Conservation (phyloP, 2,329 filamentous ascomycete genomes). For the Microsporum canis region DNA sequence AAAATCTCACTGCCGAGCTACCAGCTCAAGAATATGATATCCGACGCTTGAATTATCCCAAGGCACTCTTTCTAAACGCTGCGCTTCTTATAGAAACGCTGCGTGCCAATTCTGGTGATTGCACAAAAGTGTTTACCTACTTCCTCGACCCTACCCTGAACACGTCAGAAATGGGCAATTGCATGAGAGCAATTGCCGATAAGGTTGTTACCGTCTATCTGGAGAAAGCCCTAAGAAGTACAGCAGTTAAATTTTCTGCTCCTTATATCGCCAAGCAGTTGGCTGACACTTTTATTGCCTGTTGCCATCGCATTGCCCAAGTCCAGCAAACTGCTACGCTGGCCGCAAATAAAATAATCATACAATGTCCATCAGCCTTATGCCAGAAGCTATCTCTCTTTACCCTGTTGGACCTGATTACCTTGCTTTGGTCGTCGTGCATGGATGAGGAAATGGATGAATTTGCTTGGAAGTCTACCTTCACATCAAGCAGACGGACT, state of each 20-base stretch:
- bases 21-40: slow-evolving; percentile 70
- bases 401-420: slow-evolving; percentile 79
- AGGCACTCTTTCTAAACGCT: slow-evolving; percentile 83
- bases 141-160: slow-evolving; percentile 84
- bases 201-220: slow-evolving; percentile 71
- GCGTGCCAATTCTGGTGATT: slow-evolving; percentile 75
- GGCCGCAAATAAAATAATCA: slow-evolving; percentile 77
- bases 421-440: slow-evolving; percentile 90
- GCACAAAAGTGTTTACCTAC: slow-evolving; percentile 78
- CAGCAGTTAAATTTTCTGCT: slow-evolving; percentile 70
- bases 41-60: slow-evolving; percentile 71
- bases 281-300: slow-evolving; percentile 70
- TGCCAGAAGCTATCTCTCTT: slow-evolving; percentile 87
- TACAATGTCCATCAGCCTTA: slow-evolving; percentile 72
- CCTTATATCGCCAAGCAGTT: slow-evolving; percentile 84
- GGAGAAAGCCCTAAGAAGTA: slow-evolving; percentile 58
- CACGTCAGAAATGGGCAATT: slow-evolving; percentile 48
- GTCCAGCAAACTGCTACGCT: slow-evolving; percentile 77
- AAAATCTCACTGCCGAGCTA: slow-evolving; percentile 59
- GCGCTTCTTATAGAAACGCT: slow-evolving; percentile 82
- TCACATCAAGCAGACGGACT: slow-evolving; percentile 63
- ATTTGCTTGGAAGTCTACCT: slow-evolving; percentile 75
- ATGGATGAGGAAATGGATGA: slow-evolving; percentile 89
- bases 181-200: slow-evolving; percentile 52
- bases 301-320: slow-evolving; percentile 85